Percentiles rank a stretch among this genome's conserved stretches.
Conservation (phyloP, 2,329 filamentous ascomycete species). For the Neopestalotiopsis clavispora region DNA sequence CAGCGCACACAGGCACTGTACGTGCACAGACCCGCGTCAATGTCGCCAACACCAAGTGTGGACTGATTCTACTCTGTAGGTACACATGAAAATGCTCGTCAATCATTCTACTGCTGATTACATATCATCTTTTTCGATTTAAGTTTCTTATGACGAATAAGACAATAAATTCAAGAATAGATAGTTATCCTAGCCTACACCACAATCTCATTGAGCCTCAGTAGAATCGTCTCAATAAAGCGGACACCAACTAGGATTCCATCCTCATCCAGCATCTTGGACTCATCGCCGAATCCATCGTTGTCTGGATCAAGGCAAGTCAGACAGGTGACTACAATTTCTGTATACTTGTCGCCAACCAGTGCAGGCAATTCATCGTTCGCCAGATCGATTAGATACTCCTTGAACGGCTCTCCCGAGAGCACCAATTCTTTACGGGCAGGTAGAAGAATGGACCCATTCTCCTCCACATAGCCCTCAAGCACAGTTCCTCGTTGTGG, state of each 20-base stretch:
- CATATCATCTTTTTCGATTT: too few relatives aligned
- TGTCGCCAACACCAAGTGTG: neutral
- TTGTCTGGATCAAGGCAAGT: constrained; percentile 38
- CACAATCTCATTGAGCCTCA: neutral
- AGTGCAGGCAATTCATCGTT: constrained; percentile 21
- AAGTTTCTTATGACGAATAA: too few relatives aligned
- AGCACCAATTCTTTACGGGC: neutral
- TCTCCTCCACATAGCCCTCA: neutral
- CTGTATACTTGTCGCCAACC: constrained; percentile 36
- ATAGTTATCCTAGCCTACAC: neutral
- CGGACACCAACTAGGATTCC: constrained; percentile 33
- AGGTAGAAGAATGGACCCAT: neutral
- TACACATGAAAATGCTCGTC: too few relatives aligned
- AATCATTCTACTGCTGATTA: too few relatives aligned
- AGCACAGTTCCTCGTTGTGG: neutral
- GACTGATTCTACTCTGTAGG: too few relatives aligned
- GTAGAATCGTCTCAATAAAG: constrained; percentile 28
- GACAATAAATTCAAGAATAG: too few relatives aligned
- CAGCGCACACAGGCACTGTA: neutral
- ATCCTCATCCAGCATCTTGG: constrained; percentile 36
- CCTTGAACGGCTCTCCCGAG: neutral
- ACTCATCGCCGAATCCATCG: constrained; percentile 31
- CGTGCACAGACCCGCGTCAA: constrained; percentile 1
- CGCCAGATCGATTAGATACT: constrained; percentile 18
- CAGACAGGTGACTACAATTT: constrained; percentile 38